A percentile compares a stretch with the other conserved stretches of the same genome.
These are phyloP conservation scores for Cytidiella melzeri DNA, from an alignment of 768 basidiomycete genomes.

Conservation along the genomic window DNA sequence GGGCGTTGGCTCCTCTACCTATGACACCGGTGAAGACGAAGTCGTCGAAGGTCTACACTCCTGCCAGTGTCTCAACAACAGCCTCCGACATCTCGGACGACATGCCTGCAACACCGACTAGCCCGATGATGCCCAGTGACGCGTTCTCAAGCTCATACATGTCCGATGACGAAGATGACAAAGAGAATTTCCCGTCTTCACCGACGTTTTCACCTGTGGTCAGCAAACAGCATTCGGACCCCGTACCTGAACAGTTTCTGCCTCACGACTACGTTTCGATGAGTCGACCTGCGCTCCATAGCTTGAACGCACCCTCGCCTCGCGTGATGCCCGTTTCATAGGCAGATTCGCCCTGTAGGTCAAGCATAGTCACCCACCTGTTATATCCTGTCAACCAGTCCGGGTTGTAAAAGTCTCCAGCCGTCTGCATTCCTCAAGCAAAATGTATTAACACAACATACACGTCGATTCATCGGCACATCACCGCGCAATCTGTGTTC, in stretches of 20 bases:
- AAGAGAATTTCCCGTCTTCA: conserved; percentile 64
- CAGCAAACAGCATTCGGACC: conserved; percentile 65
- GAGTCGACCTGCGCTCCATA: conserved; percentile 73
- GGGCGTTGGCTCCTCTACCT: conserved; percentile 44
- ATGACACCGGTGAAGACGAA: conserved; percentile 54
- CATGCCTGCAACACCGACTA: conserved; percentile 78
- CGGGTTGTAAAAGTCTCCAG: conserved; percentile 43
- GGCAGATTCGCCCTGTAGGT: conserved; percentile 34
- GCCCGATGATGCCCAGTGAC: conserved; percentile 50
- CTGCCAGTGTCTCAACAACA: conserved; percentile 67
- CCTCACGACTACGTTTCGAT: conserved; percentile 79
- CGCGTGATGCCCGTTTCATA: conserved; percentile 43
- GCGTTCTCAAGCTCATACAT: conserved; percentile 55
- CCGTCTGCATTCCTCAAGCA: conserved; percentile 33
- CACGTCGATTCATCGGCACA: conserved; percentile 46
- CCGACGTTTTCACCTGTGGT: conserved; percentile 65
- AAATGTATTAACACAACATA: conserved; percentile 77
- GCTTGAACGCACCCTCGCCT: conserved; percentile 65
- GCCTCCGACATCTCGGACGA: conserved; percentile 76
- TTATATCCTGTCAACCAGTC: conserved; percentile 16
- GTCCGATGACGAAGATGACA: conserved; percentile 72
- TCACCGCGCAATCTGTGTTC: conserved; percentile 41
- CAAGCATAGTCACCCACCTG: conserved; percentile 4
- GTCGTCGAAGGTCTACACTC: conserved; percentile 55
- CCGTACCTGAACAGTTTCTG: conserved; percentile 43